phyloP scores from a whole-genome alignment of 2,329 filamentous ascomycete genomes.

The Aspergillus melleus region DNA sequence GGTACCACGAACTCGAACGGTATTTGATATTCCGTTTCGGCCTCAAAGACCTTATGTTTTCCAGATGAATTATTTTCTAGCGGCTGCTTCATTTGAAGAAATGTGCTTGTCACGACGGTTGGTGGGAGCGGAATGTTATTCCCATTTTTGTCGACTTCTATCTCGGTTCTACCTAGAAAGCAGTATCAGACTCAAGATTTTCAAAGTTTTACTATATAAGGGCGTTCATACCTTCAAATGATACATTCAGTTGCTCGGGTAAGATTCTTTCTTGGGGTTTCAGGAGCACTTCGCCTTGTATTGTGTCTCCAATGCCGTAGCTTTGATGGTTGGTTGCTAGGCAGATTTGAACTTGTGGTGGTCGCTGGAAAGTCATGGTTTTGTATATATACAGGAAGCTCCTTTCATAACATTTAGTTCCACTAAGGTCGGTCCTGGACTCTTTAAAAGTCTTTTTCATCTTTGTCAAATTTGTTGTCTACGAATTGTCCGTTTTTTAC shows the following conservation, averaged over 20 bases:
- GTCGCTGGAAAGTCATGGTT: too few species aligned
- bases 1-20: constrained; percentile 19
- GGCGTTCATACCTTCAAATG: constrained; percentile 5
- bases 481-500: too few species aligned
- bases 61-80: not conserved
- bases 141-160: constrained; percentile 14
- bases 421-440: too few species aligned
- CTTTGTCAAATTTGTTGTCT: too few species aligned
- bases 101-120: constrained; percentile 5
- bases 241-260: not conserved
- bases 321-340: too few species aligned
- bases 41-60: not conserved
- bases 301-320: constrained; percentile 13
- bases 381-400: too few species aligned
- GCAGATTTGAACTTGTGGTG: too few species aligned
- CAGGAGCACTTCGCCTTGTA: constrained; percentile 11
- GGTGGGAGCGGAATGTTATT: constrained; percentile 15
- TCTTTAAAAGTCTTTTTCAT: constrained; percentile 10
- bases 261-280: constrained; percentile 7
- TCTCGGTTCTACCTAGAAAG: constrained; percentile 10
- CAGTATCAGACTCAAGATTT: not conserved
- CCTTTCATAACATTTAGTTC: too few species aligned
- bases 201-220: too few species aligned
- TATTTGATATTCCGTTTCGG: constrained; percentile 2
- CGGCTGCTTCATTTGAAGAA: constrained; percentile 17